Conservation (phyloP, 257 asterid genomes). For the Solanum etuberosum region DNA sequence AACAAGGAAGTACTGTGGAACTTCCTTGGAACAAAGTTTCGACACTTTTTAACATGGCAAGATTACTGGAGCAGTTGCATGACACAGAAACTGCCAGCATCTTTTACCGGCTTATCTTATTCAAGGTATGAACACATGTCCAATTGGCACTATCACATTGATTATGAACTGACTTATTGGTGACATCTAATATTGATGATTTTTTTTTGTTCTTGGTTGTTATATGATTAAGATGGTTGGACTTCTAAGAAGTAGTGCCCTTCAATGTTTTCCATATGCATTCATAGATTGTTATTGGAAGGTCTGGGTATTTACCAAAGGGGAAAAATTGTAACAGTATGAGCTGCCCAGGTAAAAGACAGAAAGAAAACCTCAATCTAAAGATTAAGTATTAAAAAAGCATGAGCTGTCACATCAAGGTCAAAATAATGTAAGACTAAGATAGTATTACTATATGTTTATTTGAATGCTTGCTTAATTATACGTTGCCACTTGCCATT, state of each 20-base stretch:
- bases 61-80: constrained; percentile 80
- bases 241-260: background rate
- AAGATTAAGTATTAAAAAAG: background rate
- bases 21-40: constrained; percentile 91
- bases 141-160: constrained; percentile 1
- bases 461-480: background rate
- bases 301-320: background rate
- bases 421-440: background rate
- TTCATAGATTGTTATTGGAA: background rate
- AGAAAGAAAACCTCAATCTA: background rate
- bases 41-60: constrained; percentile 70
- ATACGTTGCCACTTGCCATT: background rate
- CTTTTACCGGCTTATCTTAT: constrained; percentile 69
- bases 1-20: constrained; percentile 57
- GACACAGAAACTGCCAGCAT: constrained; percentile 70
- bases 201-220: background rate
- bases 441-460: background rate
- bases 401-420: background rate
- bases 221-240: background rate
- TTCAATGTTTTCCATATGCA: background rate
- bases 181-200: background rate
- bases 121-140: constrained; percentile 46
- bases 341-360: background rate
- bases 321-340: background rate
- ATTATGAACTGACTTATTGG: background rate